These are phyloP conservation scores for Nematocida ausubeli DNA, from an alignment of 371 early-diverging fungal genomes.

Conservation along the genomic window DNA sequence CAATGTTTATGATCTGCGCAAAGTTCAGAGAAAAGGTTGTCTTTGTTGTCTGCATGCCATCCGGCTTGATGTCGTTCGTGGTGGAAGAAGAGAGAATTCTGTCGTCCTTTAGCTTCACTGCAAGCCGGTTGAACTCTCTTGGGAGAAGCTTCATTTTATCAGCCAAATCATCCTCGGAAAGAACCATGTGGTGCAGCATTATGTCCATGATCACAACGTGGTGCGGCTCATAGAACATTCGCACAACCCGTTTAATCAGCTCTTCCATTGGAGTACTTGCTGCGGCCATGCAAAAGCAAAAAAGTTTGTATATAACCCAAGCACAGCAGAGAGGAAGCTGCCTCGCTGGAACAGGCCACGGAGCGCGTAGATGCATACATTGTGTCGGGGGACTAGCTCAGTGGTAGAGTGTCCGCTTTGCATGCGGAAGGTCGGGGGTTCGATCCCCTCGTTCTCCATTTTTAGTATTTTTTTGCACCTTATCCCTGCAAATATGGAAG, in stretches of 20 bases:
- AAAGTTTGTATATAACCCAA: background rate
- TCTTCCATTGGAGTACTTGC: constrained; percentile 50
- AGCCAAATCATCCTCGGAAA: constrained; percentile 65
- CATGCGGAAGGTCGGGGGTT: constrained; percentile 70
- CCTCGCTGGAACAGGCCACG: background rate
- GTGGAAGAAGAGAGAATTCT: constrained; percentile 64
- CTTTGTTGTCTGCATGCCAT: constrained; percentile 60
- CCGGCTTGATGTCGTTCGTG: constrained; percentile 62
- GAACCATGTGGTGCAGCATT: constrained; percentile 62
- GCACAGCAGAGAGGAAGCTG: background rate
- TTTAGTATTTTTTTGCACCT: constrained; percentile 26
- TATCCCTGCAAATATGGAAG: constrained; percentile 72
- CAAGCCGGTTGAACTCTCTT: constrained; percentile 67
- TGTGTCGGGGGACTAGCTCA: constrained; percentile 61
- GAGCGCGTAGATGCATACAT: background rate
- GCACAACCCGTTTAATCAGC: constrained; percentile 59
- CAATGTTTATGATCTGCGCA: constrained; percentile 64
- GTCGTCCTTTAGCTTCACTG: constrained; percentile 66
- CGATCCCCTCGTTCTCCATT: constrained; percentile 65
- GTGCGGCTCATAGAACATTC: constrained; percentile 67
- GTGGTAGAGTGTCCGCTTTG: constrained; percentile 70
- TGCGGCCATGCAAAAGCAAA: constrained; percentile 28
- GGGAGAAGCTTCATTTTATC: constrained; percentile 66
- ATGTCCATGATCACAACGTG: constrained; percentile 66
- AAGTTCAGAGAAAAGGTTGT: constrained; percentile 66